Conservation (phyloP, 2,329 filamentous ascomycete genomes). For the Neocucurbitaria cava region DNA sequence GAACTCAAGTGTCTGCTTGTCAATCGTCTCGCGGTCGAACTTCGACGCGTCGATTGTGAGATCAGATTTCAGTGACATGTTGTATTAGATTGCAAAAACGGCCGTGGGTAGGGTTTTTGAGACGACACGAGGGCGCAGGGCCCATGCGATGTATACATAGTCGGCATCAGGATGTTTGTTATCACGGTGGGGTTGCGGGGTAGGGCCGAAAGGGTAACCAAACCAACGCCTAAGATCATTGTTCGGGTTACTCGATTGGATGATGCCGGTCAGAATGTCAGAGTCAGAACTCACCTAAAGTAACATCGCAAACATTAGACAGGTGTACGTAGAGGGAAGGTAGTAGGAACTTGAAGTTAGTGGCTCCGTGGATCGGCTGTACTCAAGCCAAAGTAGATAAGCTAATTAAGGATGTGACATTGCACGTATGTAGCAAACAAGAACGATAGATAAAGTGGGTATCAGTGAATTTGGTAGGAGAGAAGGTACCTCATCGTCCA, state of each 20-base stretch:
- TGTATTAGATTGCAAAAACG: neutral
- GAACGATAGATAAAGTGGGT: neutral
- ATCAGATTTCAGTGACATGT: conserved; percentile 47
- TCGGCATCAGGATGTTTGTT: neutral
- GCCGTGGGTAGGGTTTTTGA: too few species aligned
- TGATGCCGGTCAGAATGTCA: conserved; percentile 10
- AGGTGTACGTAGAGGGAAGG: neutral
- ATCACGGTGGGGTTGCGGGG: conserved; percentile 29
- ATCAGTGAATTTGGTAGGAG: neutral
- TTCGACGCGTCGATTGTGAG: conserved; percentile 52
- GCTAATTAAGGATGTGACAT: neutral
- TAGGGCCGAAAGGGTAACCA: conserved; percentile 12
- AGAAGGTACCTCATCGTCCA: conserved; percentile 20
- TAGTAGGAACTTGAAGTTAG: neutral
- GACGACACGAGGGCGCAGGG: neutral
- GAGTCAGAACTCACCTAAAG: too few species aligned
- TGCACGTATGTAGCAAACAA: neutral
- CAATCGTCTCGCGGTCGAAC: conserved; percentile 52
- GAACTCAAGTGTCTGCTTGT: conserved; percentile 52
- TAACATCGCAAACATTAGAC: neutral
- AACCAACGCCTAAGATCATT: neutral
- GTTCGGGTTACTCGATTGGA: conserved; percentile 25
- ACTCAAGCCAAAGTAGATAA: too few species aligned
- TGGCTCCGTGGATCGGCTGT: neutral
- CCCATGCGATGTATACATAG: neutral